Conservation (phyloP, 1,284 basidiomycete genomes). For the Boletus mariae region DNA sequence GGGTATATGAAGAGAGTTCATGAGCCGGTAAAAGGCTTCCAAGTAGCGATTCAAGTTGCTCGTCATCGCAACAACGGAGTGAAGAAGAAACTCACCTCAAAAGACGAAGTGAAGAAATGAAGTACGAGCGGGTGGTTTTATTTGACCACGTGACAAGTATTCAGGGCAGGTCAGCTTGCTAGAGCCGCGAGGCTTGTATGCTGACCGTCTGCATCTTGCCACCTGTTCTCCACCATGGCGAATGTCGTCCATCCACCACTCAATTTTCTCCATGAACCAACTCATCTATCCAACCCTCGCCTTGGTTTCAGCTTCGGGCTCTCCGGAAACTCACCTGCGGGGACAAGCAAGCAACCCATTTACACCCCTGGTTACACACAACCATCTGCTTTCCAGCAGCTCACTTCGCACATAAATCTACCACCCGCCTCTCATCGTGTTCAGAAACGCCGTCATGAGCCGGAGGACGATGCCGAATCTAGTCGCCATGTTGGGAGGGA, state of each 20-base stretch:
- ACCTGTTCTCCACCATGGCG: slow-evolving; percentile 50
- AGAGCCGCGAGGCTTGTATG: slow-evolving; percentile 19
- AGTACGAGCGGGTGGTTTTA: not conserved
- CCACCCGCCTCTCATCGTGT: slow-evolving; percentile 38
- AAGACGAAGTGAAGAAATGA: not conserved
- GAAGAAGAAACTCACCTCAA: slow-evolving; percentile 20
- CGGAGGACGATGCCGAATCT: slow-evolving; percentile 51
- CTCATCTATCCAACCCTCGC: slow-evolving; percentile 58
- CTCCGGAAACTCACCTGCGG: slow-evolving; percentile 39
- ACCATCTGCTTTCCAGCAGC: slow-evolving; percentile 49
- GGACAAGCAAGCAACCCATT: slow-evolving; percentile 35
- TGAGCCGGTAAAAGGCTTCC: slow-evolving; percentile 55
- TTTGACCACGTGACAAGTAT: slow-evolving; percentile 23
- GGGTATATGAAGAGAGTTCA: slow-evolving; percentile 75
- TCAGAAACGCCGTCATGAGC: slow-evolving; percentile 62
- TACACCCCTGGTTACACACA: slow-evolving; percentile 36
- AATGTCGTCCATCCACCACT: slow-evolving; percentile 66
- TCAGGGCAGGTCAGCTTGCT: slow-evolving; percentile 25
- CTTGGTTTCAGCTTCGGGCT: slow-evolving; percentile 72
- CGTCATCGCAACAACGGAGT: slow-evolving; percentile 44
- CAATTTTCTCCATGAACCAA: slow-evolving; percentile 59
- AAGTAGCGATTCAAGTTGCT: slow-evolving; percentile 82
- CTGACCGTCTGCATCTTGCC: slow-evolving; percentile 23
- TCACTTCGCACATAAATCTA: slow-evolving; percentile 41
- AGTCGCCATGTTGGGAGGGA: slow-evolving; percentile 42